Base-by-base conservation (phyloP, 2,329 filamentous ascomycete genomes). In the Chalaropsis ovoidea region DNA sequence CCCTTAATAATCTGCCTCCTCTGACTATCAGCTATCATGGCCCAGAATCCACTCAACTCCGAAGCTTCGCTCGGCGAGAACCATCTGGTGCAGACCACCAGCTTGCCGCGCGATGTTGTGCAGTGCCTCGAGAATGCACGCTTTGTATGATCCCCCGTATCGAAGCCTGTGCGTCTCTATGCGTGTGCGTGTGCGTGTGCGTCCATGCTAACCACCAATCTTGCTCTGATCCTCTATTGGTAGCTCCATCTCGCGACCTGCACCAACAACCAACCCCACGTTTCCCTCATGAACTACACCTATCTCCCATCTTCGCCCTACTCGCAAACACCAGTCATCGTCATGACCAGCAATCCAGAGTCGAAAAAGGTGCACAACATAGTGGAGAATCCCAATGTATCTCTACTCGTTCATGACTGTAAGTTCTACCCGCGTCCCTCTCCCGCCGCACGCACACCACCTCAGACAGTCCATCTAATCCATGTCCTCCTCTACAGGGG, bases 231-330 rank as follows among this genome's bases (percentile, higher is more conserved):
- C 17, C 27, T 31, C 11, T 58, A 70, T 72, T 52, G 24, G 3
- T 24, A 96, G 91, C 90, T 99, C 70, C 94, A 99, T 76, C 87
- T 99, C 64, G 92, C 94, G 71, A 99, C 94, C 66, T 95, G 89
- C 75, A 85, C 85, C 71, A 81, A 88, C 70, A 88, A 94, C 72
- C 80, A 86, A 69, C 94, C 94, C 10, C 90, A 97, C 75, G 90
- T 97, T 70, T 95, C 91, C 45, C 85, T 99, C 69, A 99, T 99
- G 94, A 96, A 95, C 80, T 97, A 97, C 79, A 97, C 94, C 73
- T 97, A 96, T 77, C 87, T 99, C 24, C 88, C 91, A 47, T 85
- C 82, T 5, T 89, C 88, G 17, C 86, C 85, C 47, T 87, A 85
- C 75, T 82, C 83, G 47, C 73, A 81, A 63, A 76, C 78, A n/a